phyloP scores from a whole-genome alignment of 768 basidiomycete species.

The Russula sp. region DNA sequence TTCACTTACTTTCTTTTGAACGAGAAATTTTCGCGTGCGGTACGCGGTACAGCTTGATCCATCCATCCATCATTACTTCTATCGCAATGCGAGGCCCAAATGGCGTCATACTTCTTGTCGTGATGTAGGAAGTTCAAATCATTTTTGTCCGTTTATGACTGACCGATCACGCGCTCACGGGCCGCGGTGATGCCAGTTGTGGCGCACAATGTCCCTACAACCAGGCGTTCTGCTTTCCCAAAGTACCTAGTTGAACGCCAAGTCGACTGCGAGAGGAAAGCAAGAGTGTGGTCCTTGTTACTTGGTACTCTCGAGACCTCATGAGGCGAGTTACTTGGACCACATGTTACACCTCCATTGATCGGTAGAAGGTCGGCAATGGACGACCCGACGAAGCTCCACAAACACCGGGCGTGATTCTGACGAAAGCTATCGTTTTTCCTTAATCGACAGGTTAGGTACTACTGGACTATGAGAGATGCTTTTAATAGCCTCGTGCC shows the following conservation, averaged over 20 bases:
- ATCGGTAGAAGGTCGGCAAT: neutral
- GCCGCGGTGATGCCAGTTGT: neutral
- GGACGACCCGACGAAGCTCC: neutral
- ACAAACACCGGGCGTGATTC: no score
- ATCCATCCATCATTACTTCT: no score
- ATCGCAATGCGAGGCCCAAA: neutral
- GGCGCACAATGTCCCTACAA: neutral
- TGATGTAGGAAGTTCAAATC: neutral
- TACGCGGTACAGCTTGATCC: no score
- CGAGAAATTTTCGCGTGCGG: no score
- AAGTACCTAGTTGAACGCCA: no score
- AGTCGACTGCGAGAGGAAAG: no score
- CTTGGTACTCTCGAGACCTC: no score
- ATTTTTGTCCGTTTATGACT: neutral
- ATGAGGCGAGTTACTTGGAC: no score
- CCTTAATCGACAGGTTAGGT: neutral
- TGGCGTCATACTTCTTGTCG: neutral
- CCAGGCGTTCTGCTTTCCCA: neutral
- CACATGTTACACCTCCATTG: neutral
- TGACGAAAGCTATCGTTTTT: no score
- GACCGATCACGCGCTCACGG: neutral
- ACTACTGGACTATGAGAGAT: neutral
- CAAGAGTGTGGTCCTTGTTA: no score
- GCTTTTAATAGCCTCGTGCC: no score
- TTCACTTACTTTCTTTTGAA: no score